Conservation (phyloP, 148 eudicot species). For the Limonium bicolor region DNA sequence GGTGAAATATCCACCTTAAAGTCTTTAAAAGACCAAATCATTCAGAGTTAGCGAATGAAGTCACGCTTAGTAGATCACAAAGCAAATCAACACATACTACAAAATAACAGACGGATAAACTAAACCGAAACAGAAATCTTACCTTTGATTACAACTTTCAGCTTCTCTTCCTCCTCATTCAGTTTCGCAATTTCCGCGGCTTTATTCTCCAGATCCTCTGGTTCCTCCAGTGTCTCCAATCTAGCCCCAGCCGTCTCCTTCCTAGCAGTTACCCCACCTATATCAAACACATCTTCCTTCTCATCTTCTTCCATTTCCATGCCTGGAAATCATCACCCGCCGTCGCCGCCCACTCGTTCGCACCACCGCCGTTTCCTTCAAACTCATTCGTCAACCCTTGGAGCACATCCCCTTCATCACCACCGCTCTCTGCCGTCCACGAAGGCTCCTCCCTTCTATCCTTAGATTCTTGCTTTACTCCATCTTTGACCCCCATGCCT, state of each 20-base stretch:
- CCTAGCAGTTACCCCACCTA: too few species aligned
- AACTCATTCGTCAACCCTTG: conserved; percentile 8
- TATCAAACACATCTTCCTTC: conserved; percentile 28
- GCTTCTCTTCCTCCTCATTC: conserved; percentile 38
- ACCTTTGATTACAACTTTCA: conserved; percentile 43
- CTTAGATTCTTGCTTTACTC: too few species aligned
- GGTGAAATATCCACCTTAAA: too few species aligned
- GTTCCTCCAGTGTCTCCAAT: conserved; percentile 3
- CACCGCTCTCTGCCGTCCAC: conserved; percentile 4
- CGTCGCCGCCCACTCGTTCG: conserved; percentile 8
- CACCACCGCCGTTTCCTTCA: conserved; percentile 5
- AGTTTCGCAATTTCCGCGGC: conserved; percentile 25
- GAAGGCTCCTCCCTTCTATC: not conserved
- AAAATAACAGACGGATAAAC: too few species aligned
- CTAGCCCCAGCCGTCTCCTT: not conserved
- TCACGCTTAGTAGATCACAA: too few species aligned
- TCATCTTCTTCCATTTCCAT: conserved; percentile 27
- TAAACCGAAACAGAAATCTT: too few species aligned
- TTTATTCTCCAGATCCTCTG: conserved; percentile 11
- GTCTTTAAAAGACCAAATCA: too few species aligned
- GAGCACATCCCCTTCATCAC: conserved; percentile 14
- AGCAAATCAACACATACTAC: too few species aligned
- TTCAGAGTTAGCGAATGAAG: too few species aligned
- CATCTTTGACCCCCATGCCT: not conserved
- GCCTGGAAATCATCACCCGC: conserved; percentile 13